A percentile compares a stretch with the other conserved stretches of the same genome.
Evolutionary conservation across 2,329 filamentous ascomycete species (phyloP).

Genomic region (Penicillium sp.): DNA sequence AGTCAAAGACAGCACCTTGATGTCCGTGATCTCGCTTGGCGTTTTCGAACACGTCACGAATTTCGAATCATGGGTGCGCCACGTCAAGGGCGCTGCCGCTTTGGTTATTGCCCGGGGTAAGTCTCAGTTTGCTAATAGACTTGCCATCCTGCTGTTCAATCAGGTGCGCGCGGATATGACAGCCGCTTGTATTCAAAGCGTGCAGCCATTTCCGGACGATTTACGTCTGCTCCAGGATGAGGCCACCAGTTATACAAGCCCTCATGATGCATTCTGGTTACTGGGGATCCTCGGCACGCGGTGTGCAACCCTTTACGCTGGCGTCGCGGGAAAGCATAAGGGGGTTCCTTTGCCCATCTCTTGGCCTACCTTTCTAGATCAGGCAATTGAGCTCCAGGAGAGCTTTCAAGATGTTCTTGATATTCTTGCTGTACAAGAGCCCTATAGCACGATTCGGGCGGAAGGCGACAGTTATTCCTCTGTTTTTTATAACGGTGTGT

Average conservation of each 20-base stretch:
- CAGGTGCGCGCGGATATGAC: constrained; percentile 31
- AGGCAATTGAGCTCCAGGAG: constrained; percentile 13
- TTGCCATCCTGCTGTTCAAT: constrained; percentile 27
- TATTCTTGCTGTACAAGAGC: constrained; percentile 15
- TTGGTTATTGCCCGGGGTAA: constrained; percentile 28
- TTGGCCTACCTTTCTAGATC: constrained; percentile 11
- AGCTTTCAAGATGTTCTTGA: constrained; percentile 9
- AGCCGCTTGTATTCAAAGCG: constrained; percentile 14
- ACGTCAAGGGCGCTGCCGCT: constrained; percentile 30
- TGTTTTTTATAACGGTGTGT: constrained; percentile 18
- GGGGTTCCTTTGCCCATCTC: constrained; percentile 1
- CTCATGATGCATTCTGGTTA: constrained; percentile 18
- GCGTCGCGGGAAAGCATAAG: not conserved
- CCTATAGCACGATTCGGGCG: constrained; percentile 13
- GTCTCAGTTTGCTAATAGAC: constrained; percentile 22
- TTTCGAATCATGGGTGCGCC: constrained; percentile 26
- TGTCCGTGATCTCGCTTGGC: constrained; percentile 33
- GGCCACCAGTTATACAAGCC: constrained; percentile 17
- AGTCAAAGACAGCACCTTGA: constrained; percentile 30
- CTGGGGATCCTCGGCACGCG: constrained; percentile 21
- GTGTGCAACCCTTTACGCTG: constrained; percentile 16
- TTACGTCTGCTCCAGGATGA: constrained; percentile 25
- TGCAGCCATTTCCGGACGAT: constrained; percentile 7
- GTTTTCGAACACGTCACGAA: constrained; percentile 32
- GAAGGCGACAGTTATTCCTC: not conserved